Evolutionary conservation across 495 filamentous ascomycete genomes (phyloP), one percentile per base, ranked within the genome.

Genomic region (Aspergillus sclerotiicarbonarius): DNA sequence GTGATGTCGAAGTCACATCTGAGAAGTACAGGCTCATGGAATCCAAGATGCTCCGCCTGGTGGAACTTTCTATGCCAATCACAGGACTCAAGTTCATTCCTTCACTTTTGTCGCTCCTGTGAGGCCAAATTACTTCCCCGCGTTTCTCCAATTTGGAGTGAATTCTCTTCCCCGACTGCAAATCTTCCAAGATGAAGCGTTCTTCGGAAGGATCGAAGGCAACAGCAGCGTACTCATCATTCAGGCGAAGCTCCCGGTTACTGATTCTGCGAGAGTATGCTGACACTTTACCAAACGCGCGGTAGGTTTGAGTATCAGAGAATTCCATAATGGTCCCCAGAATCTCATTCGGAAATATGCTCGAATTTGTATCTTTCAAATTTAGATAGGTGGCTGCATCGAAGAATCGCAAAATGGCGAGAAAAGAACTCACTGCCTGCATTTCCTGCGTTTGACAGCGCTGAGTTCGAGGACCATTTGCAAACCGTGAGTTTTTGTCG

Each of bases 221-320:
- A 25, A 66, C 35, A 3, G 61, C n/a, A 6, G 57, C 51, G 45
- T 66, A 66, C 5, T 61, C 25, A 37, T 66, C 55, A 43, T 61
- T 61, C 21, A 63, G 20, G 2, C 57, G 60, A 16, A 61, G 52
- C 21, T 51, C 55, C 30, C 33, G 43, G 21, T 50, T 30, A 30
- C 56, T 46, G 7, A 57, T 15, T 16, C 57, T 20, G 20, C 52
- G 55, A 47, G 57, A 62, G 21, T 43, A 61, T 8, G 55, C 32
- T 4, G 63, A 62, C 18, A 54, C 46, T 16, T 25, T 58, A 32
- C 47, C 52, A 31, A 66, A 48, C 7, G 25, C 51, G 4, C 56
- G 33, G 30, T 56, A 62, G 7, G 63, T 66, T 25, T 54, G 55
- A 1, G 37, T 25, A 44, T 66, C 63, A 0, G 54, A 48, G 20